These are phyloP conservation scores for Helicocarpus griseus DNA, from an alignment of 2,329 filamentous ascomycete species.

Conservation along the genomic window DNA sequence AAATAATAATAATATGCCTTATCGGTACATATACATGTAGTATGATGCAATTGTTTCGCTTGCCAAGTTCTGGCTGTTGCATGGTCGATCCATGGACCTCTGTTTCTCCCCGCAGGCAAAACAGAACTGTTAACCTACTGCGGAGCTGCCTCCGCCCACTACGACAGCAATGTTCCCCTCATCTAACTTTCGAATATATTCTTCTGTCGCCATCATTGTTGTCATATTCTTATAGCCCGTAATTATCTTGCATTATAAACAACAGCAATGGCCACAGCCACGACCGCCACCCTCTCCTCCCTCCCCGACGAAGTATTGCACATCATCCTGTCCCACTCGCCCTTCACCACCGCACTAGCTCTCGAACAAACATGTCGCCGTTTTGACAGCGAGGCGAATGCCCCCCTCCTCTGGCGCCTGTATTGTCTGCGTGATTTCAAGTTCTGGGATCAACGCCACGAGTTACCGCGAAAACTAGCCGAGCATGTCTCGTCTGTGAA, in stretches of 20 bases:
- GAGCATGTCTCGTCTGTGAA: constrained; percentile 48
- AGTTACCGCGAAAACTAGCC: constrained; percentile 47
- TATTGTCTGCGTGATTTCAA: constrained; percentile 61
- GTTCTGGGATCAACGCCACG: constrained; percentile 64
- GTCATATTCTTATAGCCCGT: background rate
- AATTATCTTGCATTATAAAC: background rate
- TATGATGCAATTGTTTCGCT: no score
- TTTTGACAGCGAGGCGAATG: constrained; percentile 56
- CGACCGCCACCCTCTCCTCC: constrained; percentile 8
- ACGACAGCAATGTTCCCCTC: background rate
- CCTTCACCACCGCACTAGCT: constrained; percentile 41
- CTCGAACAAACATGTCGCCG: constrained; percentile 53
- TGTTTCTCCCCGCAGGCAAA: no score
- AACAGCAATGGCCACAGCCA: background rate
- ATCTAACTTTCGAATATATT: background rate
- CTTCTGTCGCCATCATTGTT: background rate
- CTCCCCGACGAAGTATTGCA: constrained; percentile 81
- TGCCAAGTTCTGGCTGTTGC: no score
- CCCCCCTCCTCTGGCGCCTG: constrained; percentile 68
- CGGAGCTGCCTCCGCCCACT: background rate
- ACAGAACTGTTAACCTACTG: no score
- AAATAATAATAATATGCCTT: no score
- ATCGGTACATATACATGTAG: no score
- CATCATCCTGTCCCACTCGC: constrained; percentile 59
- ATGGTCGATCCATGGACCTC: no score